These are phyloP conservation scores for Backusella sp. DNA, from an alignment of 192 early-diverging fungal species.

Conservation along the genomic window DNA sequence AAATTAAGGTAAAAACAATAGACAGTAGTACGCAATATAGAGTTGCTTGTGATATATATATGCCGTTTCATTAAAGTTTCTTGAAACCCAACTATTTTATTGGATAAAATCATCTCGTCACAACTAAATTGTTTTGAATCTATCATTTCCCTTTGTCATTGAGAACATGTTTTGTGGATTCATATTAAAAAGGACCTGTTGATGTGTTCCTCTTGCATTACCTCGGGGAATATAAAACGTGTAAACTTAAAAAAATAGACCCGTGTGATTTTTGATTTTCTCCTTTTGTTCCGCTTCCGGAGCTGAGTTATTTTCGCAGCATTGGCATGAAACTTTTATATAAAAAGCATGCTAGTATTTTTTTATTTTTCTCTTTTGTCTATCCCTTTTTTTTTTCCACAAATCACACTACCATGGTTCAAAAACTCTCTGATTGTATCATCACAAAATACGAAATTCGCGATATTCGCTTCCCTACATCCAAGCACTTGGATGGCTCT, in stretches of 20 bases:
- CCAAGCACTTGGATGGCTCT: conserved; percentile 38
- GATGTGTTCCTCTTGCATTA: not conserved
- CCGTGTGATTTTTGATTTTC: not conserved
- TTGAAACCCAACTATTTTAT: too few species aligned
- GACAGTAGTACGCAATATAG: too few species aligned
- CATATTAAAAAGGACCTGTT: not conserved
- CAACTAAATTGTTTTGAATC: too few species aligned
- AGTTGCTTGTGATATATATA: too few species aligned
- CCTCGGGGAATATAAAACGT: not conserved
- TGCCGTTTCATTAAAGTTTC: too few species aligned
- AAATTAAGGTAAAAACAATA: too few species aligned
- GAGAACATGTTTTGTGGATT: too few species aligned
- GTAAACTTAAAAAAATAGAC: not conserved
- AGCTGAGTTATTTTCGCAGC: not conserved
- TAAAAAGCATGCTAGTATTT: not conserved
- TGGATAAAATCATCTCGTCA: too few species aligned
- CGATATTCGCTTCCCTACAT: conserved; percentile 43
- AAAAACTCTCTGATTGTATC: conserved; percentile 13
- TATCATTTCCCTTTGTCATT: too few species aligned
- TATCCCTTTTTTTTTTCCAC: not conserved
- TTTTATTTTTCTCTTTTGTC: not conserved
- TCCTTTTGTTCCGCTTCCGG: conserved; percentile 1
- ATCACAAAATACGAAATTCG: conserved; percentile 38
- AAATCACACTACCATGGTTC: not conserved
- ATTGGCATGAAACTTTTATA: not conserved